Conservation (phyloP, 805 yeast species). For the Priceomyces castillae region DNA sequence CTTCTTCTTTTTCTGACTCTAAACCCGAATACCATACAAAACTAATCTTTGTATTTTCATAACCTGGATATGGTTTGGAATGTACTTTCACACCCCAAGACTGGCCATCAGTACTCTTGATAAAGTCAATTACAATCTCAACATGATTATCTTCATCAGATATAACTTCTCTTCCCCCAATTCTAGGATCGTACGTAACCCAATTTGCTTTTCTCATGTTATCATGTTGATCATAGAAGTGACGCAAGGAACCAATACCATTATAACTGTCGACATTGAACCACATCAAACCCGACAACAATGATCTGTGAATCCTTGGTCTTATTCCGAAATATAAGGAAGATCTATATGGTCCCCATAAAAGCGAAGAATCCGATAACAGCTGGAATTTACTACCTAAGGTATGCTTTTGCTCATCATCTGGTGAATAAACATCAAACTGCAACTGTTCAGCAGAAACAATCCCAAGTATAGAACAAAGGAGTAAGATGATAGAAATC, state of each 20-base stretch:
- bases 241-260: constrained; percentile 61
- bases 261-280: constrained; percentile 58
- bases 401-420: constrained; percentile 51
- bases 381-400: constrained; percentile 15
- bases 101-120: constrained; percentile 64
- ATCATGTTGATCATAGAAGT: constrained; percentile 71
- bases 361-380: constrained; percentile 24
- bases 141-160: constrained; percentile 64
- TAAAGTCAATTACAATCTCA: constrained; percentile 66
- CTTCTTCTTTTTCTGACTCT: constrained; percentile 48
- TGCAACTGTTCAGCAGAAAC: constrained; percentile 12
- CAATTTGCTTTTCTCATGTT: constrained; percentile 75
- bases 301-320: constrained; percentile 74
- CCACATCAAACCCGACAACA: constrained; percentile 87
- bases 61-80: constrained; percentile 58
- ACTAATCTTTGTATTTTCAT: constrained; percentile 52
- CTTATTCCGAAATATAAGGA: constrained; percentile 82
- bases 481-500: background rate
- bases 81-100: constrained; percentile 79
- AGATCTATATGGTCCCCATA: constrained; percentile 94
- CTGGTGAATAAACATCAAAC: constrained; percentile 48
- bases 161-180: constrained; percentile 80
- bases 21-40: constrained; percentile 77
- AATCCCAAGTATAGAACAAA: background rate
- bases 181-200: constrained; percentile 82